Conservation (phyloP, 2,329 filamentous ascomycete species). For the Neocatenulostroma microsporum region DNA sequence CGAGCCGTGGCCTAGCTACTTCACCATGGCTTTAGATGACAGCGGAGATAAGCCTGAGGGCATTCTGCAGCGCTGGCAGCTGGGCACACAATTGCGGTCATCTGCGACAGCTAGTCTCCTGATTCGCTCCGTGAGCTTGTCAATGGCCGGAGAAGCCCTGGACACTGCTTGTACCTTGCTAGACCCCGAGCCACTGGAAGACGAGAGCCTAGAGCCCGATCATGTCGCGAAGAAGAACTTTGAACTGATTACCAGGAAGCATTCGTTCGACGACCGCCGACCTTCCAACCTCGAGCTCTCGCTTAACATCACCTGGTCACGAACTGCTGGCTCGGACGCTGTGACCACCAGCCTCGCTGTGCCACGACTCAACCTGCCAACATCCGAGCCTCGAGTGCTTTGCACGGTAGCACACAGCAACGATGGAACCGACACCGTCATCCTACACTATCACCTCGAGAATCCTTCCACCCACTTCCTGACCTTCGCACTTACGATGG, state of each 20-base stretch:
- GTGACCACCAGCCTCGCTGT: conserved; percentile 61
- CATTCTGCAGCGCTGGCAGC: conserved; percentile 70
- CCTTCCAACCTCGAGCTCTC: conserved; percentile 66
- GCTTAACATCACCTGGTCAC: conserved; percentile 70
- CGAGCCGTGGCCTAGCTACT: conserved; percentile 81
- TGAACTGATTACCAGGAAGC: conserved; percentile 62
- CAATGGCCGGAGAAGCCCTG: conserved; percentile 53
- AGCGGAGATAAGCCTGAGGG: conserved; percentile 42
- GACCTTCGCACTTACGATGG: conserved; percentile 87
- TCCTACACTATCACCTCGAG: conserved; percentile 65
- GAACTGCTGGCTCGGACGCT: conserved; percentile 37
- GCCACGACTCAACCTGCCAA: conserved; percentile 71
- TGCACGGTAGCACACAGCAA: conserved; percentile 32
- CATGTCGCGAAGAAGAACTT: conserved; percentile 16
- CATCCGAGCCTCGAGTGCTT: conserved; percentile 79
- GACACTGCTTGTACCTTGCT: conserved; percentile 50
- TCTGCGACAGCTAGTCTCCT: conserved; percentile 60
- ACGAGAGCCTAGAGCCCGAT: conserved; percentile 10
- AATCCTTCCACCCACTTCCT: conserved; percentile 93
- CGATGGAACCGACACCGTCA: conserved; percentile 23
- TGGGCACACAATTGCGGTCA: conserved; percentile 64
- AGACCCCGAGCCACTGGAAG: conserved; percentile 7
- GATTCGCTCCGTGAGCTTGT: conserved; percentile 58
- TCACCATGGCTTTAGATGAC: conserved; percentile 43
- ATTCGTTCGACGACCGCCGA: conserved; percentile 71